Conservation (phyloP, 2,329 filamentous ascomycete genomes). For the Parafenestella ontariensis region DNA sequence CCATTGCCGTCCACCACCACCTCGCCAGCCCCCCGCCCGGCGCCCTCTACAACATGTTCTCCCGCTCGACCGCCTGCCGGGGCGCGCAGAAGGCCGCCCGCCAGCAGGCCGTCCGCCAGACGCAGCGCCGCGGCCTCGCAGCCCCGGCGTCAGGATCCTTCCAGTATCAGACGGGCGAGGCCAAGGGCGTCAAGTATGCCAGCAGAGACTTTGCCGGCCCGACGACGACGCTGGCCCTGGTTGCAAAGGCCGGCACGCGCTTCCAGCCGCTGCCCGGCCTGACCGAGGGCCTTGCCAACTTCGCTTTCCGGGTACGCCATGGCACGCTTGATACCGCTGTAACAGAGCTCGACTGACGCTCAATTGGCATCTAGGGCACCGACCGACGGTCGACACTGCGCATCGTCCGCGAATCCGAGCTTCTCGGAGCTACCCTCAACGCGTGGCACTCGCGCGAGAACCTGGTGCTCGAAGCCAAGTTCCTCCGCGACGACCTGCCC, state of each 20-base stretch:
- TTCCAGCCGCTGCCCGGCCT: conserved; percentile 91
- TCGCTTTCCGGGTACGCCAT: conserved; percentile 87
- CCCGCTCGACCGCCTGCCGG: conserved; percentile 69
- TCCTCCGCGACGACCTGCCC: conserved; percentile 92
- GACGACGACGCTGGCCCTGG: conserved; percentile 87
- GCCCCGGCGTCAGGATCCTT: conserved; percentile 76
- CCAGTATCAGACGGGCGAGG: conserved; percentile 86
- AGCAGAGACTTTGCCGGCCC: conserved; percentile 87
- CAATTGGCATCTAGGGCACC: conserved; percentile 71
- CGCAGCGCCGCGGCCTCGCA: conserved; percentile 68
- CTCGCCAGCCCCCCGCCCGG: conserved; percentile 51
- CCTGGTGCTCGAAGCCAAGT: conserved; percentile 89
- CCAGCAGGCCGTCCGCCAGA: conserved; percentile 62
- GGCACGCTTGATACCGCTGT: background rate
- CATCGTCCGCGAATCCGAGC: conserved; percentile 93
- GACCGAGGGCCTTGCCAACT: conserved; percentile 88
- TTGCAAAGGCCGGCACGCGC: conserved; percentile 92
- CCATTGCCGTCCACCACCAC: conserved; percentile 59
- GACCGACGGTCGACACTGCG: conserved; percentile 85
- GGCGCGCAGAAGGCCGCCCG: conserved; percentile 69
- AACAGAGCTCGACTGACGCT: conserved; percentile 29
- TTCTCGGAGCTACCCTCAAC: conserved; percentile 88
- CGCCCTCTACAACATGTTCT: conserved; percentile 65
- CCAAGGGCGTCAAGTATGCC: conserved; percentile 89
- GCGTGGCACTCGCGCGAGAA: conserved; percentile 93